phyloP scores from a whole-genome alignment of 257 asterid genomes.

The Mentha longifolia region DNA sequence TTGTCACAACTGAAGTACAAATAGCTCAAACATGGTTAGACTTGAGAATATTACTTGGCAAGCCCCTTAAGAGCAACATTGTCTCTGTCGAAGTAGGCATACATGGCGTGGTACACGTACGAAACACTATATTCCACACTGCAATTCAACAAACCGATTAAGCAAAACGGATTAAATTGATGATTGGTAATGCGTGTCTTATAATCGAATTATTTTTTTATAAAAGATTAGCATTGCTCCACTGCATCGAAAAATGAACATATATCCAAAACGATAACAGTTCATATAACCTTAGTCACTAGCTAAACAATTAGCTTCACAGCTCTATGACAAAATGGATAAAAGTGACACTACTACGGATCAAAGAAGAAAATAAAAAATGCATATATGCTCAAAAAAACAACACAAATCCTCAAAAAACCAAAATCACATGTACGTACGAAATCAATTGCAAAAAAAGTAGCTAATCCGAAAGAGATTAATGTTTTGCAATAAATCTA shows the following conservation, averaged over 20 bases:
- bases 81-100: conserved; percentile 70
- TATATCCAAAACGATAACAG: neutral
- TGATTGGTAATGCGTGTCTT: neutral
- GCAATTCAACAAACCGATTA: conserved; percentile 32
- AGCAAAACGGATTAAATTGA: neutral
- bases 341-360: neutral
- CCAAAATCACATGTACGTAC: neutral
- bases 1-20: neutral
- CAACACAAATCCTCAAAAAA: neutral
- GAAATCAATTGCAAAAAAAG: neutral
- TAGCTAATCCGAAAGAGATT: neutral
- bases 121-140: conserved; percentile 71
- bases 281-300: neutral
- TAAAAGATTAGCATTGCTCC: neutral
- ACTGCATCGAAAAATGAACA: neutral
- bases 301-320: neutral
- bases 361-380: neutral
- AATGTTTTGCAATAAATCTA: neutral
- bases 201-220: neutral
- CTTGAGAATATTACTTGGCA: conserved; percentile 50
- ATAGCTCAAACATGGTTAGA: conserved; percentile 1
- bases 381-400: neutral
- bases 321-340: neutral
- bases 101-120: conserved; percentile 66
- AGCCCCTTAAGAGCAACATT: conserved; percentile 69